These are phyloP conservation scores for Hortiboletus campestris DNA, from an alignment of 768 basidiomycete genomes.

Conservation along the genomic window DNA sequence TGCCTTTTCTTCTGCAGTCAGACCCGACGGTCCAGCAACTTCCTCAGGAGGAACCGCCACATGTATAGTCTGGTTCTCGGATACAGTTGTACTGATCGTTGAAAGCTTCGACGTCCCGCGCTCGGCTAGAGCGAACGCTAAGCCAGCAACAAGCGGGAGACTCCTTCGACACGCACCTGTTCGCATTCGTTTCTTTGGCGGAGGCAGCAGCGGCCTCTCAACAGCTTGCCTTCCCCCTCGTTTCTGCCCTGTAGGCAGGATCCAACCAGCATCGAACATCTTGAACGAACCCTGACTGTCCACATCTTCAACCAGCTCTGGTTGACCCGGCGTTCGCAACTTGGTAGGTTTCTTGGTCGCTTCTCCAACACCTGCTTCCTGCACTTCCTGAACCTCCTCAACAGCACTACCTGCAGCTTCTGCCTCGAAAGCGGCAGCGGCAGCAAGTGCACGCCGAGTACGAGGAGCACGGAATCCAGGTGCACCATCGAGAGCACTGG, in stretches of 20 bases:
- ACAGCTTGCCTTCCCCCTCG: constrained; percentile 54
- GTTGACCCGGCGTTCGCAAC: constrained; percentile 23
- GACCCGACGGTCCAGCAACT: constrained; percentile 24
- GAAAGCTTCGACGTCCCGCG: constrained; percentile 45
- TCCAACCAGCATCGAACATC: constrained; percentile 86
- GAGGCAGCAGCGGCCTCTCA: constrained; percentile 45
- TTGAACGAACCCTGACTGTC: constrained; percentile 72
- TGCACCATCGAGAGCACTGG: constrained; percentile 35
- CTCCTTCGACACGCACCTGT: constrained; percentile 34
- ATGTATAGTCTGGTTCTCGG: constrained; percentile 44
- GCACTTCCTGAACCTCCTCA: constrained; percentile 6
- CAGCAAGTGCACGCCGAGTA: constrained; percentile 44
- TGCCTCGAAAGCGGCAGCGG: constrained; percentile 43
- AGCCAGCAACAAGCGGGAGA: neutral
- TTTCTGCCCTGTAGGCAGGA: constrained; percentile 71
- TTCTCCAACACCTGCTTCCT: constrained; percentile 13
- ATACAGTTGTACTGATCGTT: constrained; percentile 43
- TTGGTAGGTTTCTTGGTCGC: constrained; percentile 29
- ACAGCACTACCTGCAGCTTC: constrained; percentile 29
- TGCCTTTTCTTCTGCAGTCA: constrained; percentile 16
- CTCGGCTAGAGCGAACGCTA: constrained; percentile 19
- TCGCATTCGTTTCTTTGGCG: constrained; percentile 56
- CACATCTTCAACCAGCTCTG: constrained; percentile 63
- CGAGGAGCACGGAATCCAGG: constrained; percentile 51
- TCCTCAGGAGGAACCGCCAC: constrained; percentile 27